These are phyloP conservation scores for Usnea hakonensis DNA, from an alignment of 495 filamentous ascomycete species.

Conservation along the genomic window DNA sequence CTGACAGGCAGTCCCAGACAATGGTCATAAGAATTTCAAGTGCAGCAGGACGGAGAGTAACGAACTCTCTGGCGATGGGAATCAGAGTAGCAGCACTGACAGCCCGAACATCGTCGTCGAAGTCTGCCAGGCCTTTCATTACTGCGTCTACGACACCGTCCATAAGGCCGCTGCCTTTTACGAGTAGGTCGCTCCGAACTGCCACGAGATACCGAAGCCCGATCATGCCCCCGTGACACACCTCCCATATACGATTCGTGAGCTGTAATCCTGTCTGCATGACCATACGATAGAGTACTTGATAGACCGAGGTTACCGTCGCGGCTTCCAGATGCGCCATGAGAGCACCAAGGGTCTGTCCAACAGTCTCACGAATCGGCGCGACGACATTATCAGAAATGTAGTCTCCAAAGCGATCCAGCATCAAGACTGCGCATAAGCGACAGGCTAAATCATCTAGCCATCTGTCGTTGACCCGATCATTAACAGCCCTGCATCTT, in stretches of 20 bases:
- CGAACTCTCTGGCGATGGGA: slow-evolving; percentile 90
- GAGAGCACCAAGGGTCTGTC: slow-evolving; percentile 87
- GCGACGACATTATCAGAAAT: slow-evolving; percentile 95
- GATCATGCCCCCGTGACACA: slow-evolving; percentile 97
- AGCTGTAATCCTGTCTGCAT: slow-evolving; percentile 78
- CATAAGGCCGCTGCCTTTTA: slow-evolving; percentile 74
- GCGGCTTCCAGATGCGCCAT: slow-evolving; percentile 66
- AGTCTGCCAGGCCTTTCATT: slow-evolving; percentile 87
- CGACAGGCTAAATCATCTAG: slow-evolving; percentile 89
- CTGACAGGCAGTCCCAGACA: slow-evolving; percentile 94
- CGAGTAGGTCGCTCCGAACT: slow-evolving; percentile 81
- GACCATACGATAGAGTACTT: slow-evolving; percentile 74
- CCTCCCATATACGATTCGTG: slow-evolving; percentile 72
- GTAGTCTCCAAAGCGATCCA: slow-evolving; percentile 95
- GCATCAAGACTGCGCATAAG: slow-evolving; percentile 88
- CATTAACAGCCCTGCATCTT: slow-evolving; percentile 65
- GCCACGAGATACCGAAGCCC: slow-evolving; percentile 90
- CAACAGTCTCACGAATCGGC: slow-evolving; percentile 90
- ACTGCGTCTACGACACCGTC: slow-evolving; percentile 88
- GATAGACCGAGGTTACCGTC: slow-evolving; percentile 74
- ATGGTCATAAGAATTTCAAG: slow-evolving; percentile 80
- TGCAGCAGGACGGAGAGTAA: slow-evolving; percentile 66
- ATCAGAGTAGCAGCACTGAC: slow-evolving; percentile 95
- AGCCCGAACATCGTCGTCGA: slow-evolving; percentile 90
- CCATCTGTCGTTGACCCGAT: slow-evolving; percentile 71